Base-by-base conservation (phyloP, 257 asterid species). In the Cordia subcordata region DNA sequence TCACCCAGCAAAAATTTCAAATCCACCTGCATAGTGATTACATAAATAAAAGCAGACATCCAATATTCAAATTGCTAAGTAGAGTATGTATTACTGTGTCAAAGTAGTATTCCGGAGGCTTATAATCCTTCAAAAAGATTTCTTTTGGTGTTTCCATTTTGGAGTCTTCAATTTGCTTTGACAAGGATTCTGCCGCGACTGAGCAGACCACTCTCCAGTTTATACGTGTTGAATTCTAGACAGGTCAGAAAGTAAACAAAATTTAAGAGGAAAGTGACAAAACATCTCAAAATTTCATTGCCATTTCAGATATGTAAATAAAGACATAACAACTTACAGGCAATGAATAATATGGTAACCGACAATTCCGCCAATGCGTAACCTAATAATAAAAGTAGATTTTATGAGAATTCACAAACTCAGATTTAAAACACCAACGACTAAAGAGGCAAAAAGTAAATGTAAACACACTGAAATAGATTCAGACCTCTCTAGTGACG, bases 71-170 rank as follows among this genome's bases (percentile, higher is more conserved):
- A 57, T 57, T 22, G 4, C 18, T 33, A 1, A 51, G 5, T 15
- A 27, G 18, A 15, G 6, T 32, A 21, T 12, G 35, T 17, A 44
- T 42, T 81, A 89, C 97, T 78, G 78, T 69, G 19, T 93, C 97
- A 64, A 93, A 89, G 60, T 73, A 89, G 75, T 86, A 93, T 64
- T 82, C 91, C 18, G 99, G 96, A 71, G 82, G 88, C 74, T 86
- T 86, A 85, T 89, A 89, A 70, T 93, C 99, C 84, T 89, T 93
- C 16, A 93, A 71, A 44, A 85, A 93, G 22, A 93, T 89, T 83
- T 93, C 99, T 71, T 85, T 89, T 65, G 96, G 97, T 55, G 80
- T 27, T 63, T 85, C 95, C 99, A 89, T 88, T 12, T 39, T 71
- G 46, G 82, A 67, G 67, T 90, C 96, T 72, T 80, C 95, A 17